Conservation (phyloP, 2,329 filamentous ascomycete genomes). For the Ophiostoma himal-ulmi region DNA sequence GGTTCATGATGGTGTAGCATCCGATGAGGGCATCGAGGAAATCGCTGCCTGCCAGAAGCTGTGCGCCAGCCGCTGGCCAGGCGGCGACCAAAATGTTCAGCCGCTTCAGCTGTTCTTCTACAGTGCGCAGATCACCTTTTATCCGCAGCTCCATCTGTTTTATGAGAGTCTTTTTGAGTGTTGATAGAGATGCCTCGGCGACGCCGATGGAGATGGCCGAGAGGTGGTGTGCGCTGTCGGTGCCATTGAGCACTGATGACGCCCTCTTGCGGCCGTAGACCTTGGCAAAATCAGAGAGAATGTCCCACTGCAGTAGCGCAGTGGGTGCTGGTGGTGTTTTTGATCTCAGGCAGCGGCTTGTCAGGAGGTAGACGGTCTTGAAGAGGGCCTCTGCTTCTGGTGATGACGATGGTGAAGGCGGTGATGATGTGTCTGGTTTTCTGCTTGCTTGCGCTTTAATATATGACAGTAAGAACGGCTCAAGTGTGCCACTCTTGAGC, state of each 20-base stretch:
- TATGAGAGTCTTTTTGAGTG: slow-evolving; percentile 57
- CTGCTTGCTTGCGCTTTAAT: slow-evolving; percentile 47
- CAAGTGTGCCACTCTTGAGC: slow-evolving; percentile 46
- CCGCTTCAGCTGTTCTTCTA: slow-evolving; percentile 50
- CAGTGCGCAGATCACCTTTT: slow-evolving; percentile 42
- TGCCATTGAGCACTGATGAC: slow-evolving; percentile 41
- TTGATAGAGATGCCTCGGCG: slow-evolving; percentile 52
- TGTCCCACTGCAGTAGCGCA: slow-evolving; percentile 55
- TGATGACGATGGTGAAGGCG: slow-evolving; percentile 20
- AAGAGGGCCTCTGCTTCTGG: slow-evolving; percentile 41
- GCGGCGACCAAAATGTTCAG: slow-evolving; percentile 60
- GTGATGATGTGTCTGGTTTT: slow-evolving; percentile 34
- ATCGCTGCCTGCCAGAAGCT: slow-evolving; percentile 79
- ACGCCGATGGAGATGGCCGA: slow-evolving; percentile 47
- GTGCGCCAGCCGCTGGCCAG: slow-evolving; percentile 50
- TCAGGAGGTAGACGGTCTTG: slow-evolving; percentile 59
- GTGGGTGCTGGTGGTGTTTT: slow-evolving; percentile 10
- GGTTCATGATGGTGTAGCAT: slow-evolving; percentile 60
- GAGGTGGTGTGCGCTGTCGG: slow-evolving; percentile 32
- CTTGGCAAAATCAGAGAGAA: slow-evolving; percentile 62
- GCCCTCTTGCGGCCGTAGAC: slow-evolving; percentile 60
- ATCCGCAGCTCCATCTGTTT: slow-evolving; percentile 55
- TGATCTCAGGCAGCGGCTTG: slow-evolving; percentile 43
- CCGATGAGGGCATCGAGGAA: slow-evolving; percentile 70
- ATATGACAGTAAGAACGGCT: slow-evolving; percentile 61